Percentiles rank a stretch among this genome's conserved stretches.
phyloP scores from a whole-genome alignment of 176 grass and related monocot genomes.

The Cenchrus purpureus region DNA sequence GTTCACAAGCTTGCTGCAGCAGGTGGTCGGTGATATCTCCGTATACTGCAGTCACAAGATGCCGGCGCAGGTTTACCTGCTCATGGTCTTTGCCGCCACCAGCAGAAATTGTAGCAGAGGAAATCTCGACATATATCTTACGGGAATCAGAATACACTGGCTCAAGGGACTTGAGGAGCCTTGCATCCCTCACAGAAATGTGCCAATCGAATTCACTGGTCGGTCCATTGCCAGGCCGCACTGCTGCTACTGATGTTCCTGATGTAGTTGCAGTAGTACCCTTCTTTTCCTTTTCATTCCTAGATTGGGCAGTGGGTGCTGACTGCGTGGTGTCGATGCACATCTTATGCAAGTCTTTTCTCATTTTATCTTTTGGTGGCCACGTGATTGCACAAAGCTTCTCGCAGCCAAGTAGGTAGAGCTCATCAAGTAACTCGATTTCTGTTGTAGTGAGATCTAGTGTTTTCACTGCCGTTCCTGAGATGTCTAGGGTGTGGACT shows the following conservation, averaged over 20 bases:
- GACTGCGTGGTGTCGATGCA: background rate
- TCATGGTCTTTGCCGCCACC: background rate
- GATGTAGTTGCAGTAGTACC: background rate
- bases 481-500: background rate
- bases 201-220: background rate
- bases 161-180: background rate
- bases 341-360: background rate
- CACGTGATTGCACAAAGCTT: background rate
- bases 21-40: background rate
- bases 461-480: constrained; percentile 15
- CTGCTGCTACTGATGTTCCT: background rate
- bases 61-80: background rate
- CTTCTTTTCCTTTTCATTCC: too few species aligned
- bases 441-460: background rate
- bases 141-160: background rate
- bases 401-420: background rate
- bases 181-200: constrained; percentile 6
- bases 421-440: accelerated
- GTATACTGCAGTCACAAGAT: background rate
- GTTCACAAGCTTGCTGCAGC: background rate
- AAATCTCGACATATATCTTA: constrained; percentile 15
- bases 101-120: background rate
- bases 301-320: too few species aligned
- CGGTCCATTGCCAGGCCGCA: background rate
- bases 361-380: background rate